A percentile compares a stretch with the other conserved stretches of the same genome.
phyloP scores from a whole-genome alignment of 768 basidiomycete species.

The Mycena latifolia region DNA sequence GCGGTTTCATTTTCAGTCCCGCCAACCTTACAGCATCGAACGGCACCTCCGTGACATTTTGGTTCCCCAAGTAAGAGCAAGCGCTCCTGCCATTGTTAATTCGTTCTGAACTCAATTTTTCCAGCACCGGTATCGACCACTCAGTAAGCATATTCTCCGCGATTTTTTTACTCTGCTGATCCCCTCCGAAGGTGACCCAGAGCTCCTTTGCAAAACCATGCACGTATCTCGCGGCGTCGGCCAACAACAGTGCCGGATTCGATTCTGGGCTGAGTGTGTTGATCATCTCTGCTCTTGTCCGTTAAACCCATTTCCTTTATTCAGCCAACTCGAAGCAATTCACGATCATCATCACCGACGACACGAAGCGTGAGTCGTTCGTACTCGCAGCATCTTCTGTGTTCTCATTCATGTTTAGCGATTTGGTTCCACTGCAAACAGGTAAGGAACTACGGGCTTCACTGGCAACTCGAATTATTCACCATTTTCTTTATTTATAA shows the following conservation, averaged over 20 bases:
- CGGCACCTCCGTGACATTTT: slow-evolving; percentile 67
- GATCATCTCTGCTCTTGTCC: neutral
- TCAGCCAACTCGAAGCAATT: slow-evolving; percentile 48
- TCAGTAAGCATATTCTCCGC: slow-evolving; percentile 40
- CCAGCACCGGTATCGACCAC: slow-evolving; percentile 55
- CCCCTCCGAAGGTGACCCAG: slow-evolving; percentile 55
- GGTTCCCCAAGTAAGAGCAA: slow-evolving; percentile 57
- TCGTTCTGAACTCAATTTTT: neutral
- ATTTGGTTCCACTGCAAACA: slow-evolving; percentile 71
- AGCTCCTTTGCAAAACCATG: slow-evolving; percentile 68
- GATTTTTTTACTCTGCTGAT: neutral
- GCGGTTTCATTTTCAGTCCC: slow-evolving; percentile 60
- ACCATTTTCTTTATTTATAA: neutral
- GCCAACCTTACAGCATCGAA: slow-evolving; percentile 60
- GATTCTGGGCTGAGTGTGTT: slow-evolving; percentile 61
- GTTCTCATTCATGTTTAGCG: slow-evolving; percentile 46
- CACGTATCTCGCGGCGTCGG: slow-evolving; percentile 56
- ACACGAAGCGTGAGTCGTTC: slow-evolving; percentile 55
- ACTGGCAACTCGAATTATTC: neutral
- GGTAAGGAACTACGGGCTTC: slow-evolving; percentile 28
- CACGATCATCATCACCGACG: slow-evolving; percentile 61
- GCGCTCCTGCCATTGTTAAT: neutral
- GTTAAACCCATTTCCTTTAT: neutral
- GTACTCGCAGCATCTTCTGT: neutral
- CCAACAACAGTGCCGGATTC: slow-evolving; percentile 58